Percentiles rank a stretch among this genome's conserved stretches.
These are phyloP conservation scores for Melampsora occidentalis DNA, from an alignment of 1,284 basidiomycete species.

Conservation along the genomic window DNA sequence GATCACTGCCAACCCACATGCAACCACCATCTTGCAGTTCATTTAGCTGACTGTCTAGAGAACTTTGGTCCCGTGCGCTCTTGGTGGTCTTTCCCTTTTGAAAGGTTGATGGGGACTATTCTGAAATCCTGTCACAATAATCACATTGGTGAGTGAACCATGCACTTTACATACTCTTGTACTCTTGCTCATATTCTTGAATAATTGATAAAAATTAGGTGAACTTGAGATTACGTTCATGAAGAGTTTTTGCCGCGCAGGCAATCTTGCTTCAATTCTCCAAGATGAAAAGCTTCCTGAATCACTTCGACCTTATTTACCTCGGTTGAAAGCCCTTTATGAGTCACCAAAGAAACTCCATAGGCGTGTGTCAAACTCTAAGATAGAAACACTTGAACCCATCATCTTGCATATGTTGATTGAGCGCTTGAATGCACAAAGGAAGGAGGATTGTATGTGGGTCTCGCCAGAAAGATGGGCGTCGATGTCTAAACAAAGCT, in stretches of 20 bases:
- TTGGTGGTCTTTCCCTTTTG: slow-evolving; percentile 15
- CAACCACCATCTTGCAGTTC: slow-evolving; percentile 9
- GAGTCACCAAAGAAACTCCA: too few species aligned
- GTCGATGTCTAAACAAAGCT: background rate
- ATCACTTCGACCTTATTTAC: too few species aligned
- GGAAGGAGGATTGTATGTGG: too few species aligned
- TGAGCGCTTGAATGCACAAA: too few species aligned
- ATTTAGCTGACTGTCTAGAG: slow-evolving; percentile 18
- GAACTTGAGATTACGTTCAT: slow-evolving; percentile 1
- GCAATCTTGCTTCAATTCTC: background rate
- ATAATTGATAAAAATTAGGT: too few species aligned
- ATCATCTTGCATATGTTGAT: too few species aligned
- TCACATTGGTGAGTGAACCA: background rate
- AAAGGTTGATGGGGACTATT: background rate
- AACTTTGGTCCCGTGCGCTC: slow-evolving; percentile 7
- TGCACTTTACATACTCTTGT: too few species aligned
- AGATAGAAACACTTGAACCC: too few species aligned
- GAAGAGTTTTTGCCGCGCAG: slow-evolving; percentile 3
- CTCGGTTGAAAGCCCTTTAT: too few species aligned
- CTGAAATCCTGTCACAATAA: slow-evolving; percentile 9
- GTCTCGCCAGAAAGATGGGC: background rate
- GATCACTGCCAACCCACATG: background rate
- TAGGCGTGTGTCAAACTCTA: too few species aligned
- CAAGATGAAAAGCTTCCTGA: too few species aligned
- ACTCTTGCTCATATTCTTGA: too few species aligned